Evolutionary conservation across 2,329 filamentous ascomycete species (phyloP), one percentile per base, ranked within the genome.

Genomic region (Dothidotthia symphoricarpi): DNA sequence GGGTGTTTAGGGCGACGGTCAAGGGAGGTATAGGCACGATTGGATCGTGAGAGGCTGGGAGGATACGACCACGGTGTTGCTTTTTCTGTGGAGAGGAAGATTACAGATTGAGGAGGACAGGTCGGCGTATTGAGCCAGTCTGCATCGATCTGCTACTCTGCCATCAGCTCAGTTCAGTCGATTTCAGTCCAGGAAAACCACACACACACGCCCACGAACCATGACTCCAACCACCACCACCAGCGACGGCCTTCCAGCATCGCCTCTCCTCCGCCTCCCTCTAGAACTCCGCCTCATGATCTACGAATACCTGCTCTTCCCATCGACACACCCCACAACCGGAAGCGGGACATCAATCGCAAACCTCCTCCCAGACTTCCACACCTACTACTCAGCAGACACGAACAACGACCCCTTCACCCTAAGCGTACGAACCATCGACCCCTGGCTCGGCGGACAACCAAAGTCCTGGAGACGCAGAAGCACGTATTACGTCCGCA

Each of bases 261-360:
- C 64, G 28, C 62, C 59, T 3, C 64, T 74, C 24, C 57, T 73
- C n/a, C 64, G 66, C 6, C 56, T 75, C 4, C 72, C 72, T 3
- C 53, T 67, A 4, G 72, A 75, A 47, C 66, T 75, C 28, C 61
- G 72, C 5, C 61, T 75, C 4, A 67, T 70, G 38, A 73, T 75
- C 38, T 75, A 74, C 48, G 61, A 64, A 48, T 42, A 61, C 37
- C 62, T 74, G 3, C 61, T 75, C 14, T 51, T 69, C 8, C 69
- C 71, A 7, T 66, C 66, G 6, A 49, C 36, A 41, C 63, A 36
- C 8, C 64, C 61, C 4, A 58, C 59, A 2, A 59, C 58, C 12
- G 41, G 47, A 11, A 46, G 48, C 26, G 44, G 61, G 6, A 57
- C 56, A 3, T 60, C 60, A 4, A 62, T 66, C 31, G 58, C 63